Evolutionary conservation across 257 asterid species (phyloP).

Genomic region (Mentha longifolia): DNA sequence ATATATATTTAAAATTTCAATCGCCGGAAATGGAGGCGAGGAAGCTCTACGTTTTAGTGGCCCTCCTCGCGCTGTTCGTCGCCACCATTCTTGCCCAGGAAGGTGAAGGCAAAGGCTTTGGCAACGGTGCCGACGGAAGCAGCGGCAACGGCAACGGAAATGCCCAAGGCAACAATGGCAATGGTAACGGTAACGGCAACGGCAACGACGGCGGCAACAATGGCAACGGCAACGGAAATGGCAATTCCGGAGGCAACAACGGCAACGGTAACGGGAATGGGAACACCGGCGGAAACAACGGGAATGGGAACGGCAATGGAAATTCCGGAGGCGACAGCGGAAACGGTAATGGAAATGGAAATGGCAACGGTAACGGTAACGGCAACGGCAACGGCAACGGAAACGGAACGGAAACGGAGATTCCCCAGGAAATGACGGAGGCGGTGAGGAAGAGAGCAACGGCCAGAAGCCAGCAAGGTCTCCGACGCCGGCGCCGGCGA

Average conservation of each 20-base stretch:
- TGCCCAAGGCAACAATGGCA: neutral
- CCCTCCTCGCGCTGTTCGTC: neutral
- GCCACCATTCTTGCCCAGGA: neutral
- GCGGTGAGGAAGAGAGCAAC: neutral
- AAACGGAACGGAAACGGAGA: neutral
- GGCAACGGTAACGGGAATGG: conserved; percentile 3
- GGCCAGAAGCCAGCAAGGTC: neutral
- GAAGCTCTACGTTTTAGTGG: neutral
- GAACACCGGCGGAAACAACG: conserved; percentile 2
- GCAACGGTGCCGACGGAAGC: neutral
- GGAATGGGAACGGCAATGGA: neutral
- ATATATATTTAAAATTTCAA: neutral
- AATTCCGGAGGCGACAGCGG: neutral
- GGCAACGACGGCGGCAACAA: neutral
- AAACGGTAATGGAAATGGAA: neutral
- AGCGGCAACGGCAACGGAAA: conserved; percentile 6
- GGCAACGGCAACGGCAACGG: neutral
- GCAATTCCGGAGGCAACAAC: neutral
- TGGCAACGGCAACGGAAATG: neutral
- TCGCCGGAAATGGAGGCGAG: neutral
- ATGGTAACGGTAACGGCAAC: too few relatives aligned
- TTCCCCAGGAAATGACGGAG: neutral
- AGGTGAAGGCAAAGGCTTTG: neutral
- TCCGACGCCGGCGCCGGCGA: neutral
- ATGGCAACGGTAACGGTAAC: neutral